Evolutionary conservation across 768 basidiomycete species (phyloP), one percentile per base, ranked within the genome.

Genomic region (Lepiota subincarnata): DNA sequence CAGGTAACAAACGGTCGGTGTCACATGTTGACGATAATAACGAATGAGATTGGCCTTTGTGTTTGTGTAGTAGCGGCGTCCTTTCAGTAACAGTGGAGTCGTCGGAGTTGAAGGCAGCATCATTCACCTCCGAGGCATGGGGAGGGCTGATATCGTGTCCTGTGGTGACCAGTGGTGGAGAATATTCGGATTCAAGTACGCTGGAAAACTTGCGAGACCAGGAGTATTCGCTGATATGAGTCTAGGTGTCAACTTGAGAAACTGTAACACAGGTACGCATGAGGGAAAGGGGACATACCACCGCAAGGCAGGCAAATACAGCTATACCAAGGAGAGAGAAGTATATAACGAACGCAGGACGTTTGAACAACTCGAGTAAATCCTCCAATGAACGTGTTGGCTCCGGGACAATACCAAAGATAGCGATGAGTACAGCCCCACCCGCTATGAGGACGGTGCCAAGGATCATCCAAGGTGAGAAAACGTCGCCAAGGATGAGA

Each of bases 371-470:
- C 20, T 66, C 66, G 20, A 98, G 76, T 20, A 98, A 79, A 65
- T 94, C 92, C 55, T 93, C 89, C 14, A 98, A 74, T 1, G 88
- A 86, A 57, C 89, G 89, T 10, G 89, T 92, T 11, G 82, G 82
- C 68, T 96, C 93, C 16, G 89, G 85, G 0, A 98, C 91, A 59
- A 94, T 91, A 43, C 94, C 94, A 63, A 95, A 98, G 46, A 93
- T 71, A 13, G 89, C 93, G 54, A 98, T 92, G 56, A 95, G 77
- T 38, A 90, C 84, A 5, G 94, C 93, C 24, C 93, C 94, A 14
- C 84, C 84, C 0, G 91, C 89, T 57, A 98, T 93, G 64, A 95
- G 75, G 39, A 89, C 69, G 2, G 93, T 96, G 47, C 91, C 93
- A n/a, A 91, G 69, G 41, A 90, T 72, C 81, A 93, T 89, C 76